A percentile compares a stretch with the other conserved stretches of the same genome.
These are phyloP conservation scores for Arxiozyma bovina DNA, from an alignment of 1,139 yeast genomes.

Conservation along the genomic window DNA sequence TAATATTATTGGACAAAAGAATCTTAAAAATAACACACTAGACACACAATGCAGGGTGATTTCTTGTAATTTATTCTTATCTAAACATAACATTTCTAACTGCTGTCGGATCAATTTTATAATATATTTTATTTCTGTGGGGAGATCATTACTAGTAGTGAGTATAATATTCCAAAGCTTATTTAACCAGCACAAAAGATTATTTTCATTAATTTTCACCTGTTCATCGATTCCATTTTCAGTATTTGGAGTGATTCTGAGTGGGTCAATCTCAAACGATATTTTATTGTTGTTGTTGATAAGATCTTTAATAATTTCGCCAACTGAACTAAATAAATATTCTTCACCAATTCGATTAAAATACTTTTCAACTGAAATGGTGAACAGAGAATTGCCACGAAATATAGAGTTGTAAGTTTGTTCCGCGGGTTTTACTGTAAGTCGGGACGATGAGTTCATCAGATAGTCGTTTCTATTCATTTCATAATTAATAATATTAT, in stretches of 20 bases:
- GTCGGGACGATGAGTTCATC: constrained; percentile 8
- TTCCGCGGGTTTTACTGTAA: constrained; percentile 11
- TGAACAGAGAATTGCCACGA: constrained; percentile 74
- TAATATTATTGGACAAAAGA: constrained; percentile 83
- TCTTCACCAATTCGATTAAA: constrained; percentile 72
- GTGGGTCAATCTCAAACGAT: constrained; percentile 69
- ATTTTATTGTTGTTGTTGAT: constrained; percentile 37
- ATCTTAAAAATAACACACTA: constrained; percentile 76
- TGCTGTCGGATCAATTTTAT: constrained; percentile 50
- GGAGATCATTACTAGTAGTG: constrained; percentile 65
- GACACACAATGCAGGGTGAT: constrained; percentile 54
- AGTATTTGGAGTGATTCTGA: constrained; percentile 38
- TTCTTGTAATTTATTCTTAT: constrained; percentile 36
- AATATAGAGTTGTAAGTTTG: constrained; percentile 65
- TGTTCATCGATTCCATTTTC: constrained; percentile 13
- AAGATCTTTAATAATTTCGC: constrained; percentile 53
- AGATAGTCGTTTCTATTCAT: constrained; percentile 36
- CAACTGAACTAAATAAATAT: constrained; percentile 65
- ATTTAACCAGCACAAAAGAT: constrained; percentile 48
- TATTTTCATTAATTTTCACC: constrained; percentile 24
- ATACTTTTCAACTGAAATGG: constrained; percentile 72
- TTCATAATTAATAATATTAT: constrained; percentile 58
- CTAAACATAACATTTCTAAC: constrained; percentile 52
- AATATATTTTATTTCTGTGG: constrained; percentile 56
- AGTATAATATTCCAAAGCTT: constrained; percentile 67